Evolutionary conservation across 768 basidiomycete species (phyloP).

Genomic region (Lyophyllum decastes): DNA sequence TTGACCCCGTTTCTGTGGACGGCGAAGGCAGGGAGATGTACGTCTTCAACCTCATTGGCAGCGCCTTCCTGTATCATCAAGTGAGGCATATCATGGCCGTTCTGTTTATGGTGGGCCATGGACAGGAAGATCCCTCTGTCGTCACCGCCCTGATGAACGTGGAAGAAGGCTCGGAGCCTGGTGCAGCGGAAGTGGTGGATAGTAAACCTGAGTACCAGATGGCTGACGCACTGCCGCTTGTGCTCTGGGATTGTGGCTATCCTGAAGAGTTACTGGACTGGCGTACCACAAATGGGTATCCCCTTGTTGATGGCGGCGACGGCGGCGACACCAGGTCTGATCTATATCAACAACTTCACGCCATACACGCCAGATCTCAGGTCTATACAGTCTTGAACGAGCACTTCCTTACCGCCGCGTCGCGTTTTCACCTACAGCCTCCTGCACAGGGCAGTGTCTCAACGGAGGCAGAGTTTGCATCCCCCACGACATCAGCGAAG

Average conservation of each 20-base stretch:
- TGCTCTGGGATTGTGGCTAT: constrained; percentile 91
- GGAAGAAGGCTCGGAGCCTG: constrained; percentile 42
- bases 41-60: constrained; percentile 84
- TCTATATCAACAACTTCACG: constrained; percentile 54
- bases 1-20: constrained; percentile 44
- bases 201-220: constrained; percentile 91
- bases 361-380: constrained; percentile 58
- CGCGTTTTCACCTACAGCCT: constrained; percentile 48
- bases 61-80: constrained; percentile 93
- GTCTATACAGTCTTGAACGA: constrained; percentile 64
- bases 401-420: constrained; percentile 64
- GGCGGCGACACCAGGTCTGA: constrained; percentile 31
- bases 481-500: constrained; percentile 2
- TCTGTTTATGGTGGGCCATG: constrained; percentile 83
- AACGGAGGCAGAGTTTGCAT: constrained; percentile 16
- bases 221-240: constrained; percentile 88
- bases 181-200: constrained; percentile 51
- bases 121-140: constrained; percentile 73
- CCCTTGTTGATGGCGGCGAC: constrained; percentile 13
- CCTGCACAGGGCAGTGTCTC: constrained; percentile 33
- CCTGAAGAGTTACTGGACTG: constrained; percentile 66
- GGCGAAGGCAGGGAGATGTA: constrained; percentile 40
- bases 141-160: constrained; percentile 77
- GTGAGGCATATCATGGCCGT: constrained; percentile 93
- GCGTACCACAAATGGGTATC: constrained; percentile 43